A percentile compares a stretch with the other conserved stretches of the same genome.
Evolutionary conservation across 768 basidiomycete genomes (phyloP).

Genomic region (Crassisporium funariophilum): DNA sequence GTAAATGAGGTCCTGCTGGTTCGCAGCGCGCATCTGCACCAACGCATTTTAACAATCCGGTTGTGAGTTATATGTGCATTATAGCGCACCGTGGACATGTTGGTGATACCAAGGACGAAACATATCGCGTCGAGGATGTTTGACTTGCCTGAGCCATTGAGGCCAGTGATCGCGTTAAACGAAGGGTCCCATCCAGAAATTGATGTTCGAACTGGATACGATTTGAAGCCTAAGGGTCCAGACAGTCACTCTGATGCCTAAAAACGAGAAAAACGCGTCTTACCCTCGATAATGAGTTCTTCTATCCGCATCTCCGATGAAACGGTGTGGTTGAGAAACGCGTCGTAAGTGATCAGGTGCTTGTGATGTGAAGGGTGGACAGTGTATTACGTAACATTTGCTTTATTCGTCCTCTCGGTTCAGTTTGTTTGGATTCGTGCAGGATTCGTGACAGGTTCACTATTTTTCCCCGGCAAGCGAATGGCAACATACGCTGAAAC

Average conservation of each 20-base stretch:
- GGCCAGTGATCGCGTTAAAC: slow-evolving; percentile 98
- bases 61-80: not conserved
- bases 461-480: no score
- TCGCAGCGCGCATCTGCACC: slow-evolving; percentile 85
- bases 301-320: slow-evolving; percentile 59
- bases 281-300: slow-evolving; percentile 92
- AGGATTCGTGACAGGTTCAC: no score
- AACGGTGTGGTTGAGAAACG: slow-evolving; percentile 4
- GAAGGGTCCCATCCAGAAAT: slow-evolving; percentile 97
- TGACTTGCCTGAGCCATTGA: slow-evolving; percentile 96
- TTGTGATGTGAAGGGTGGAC: no score
- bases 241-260: not conserved
- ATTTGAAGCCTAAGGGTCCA: slow-evolving; percentile 80
- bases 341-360: not conserved
- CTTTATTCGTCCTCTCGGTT: not conserved
- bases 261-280: slow-evolving; percentile 3
- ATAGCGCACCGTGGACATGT: slow-evolving; percentile 80
- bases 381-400: no score
- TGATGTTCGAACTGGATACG: slow-evolving; percentile 93
- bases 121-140: slow-evolving; percentile 99
- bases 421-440: no score
- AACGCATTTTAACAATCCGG: slow-evolving; percentile 13
- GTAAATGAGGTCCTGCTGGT: slow-evolving; percentile 98
- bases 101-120: slow-evolving; percentile 97
- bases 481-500: no score